Base-by-base conservation (phyloP, 2,329 filamentous ascomycete genomes). In the Dissoconium aciculare region DNA sequence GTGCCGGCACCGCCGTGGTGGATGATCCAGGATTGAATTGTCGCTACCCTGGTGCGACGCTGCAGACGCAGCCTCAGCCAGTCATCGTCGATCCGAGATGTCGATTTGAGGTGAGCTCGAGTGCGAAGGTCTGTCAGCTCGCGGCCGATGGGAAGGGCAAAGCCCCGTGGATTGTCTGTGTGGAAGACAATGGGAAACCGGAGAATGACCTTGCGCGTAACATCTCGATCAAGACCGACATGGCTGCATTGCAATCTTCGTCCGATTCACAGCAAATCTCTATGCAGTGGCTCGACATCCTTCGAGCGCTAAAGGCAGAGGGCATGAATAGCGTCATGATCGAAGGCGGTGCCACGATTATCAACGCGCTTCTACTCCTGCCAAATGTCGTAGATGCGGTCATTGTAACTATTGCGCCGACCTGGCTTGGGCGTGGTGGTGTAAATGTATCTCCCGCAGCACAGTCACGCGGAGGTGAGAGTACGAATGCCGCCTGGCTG, bases 11-110 rank as follows among this genome's bases (percentile, higher is more conserved):
- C 1, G 80, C 83, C 5, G 62, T 82, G 15, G 78, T 81, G 12
- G 87, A 95, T 53, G 71, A 93, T 49, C 87, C 87, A 2, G 74
- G 73, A 2, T 62, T 95, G 31, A 94, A 92, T 53, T 89, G 80
- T 50, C 74, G 85, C 11, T 72, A 69, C 39, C 69, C 66, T 15
- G 63, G 63, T 5, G 47, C 62, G 26, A 60, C 59, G 3, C 50
- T 68, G 24, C 54, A 57, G 35, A 59, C 61, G 32, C 83, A 93
- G 50, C 85, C 87, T 5, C 67, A 78, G 19, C 87, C 87, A 2
- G 66, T 95, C 17, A 63, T 95, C 14, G 58, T 94, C 23, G 87
- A 95, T 54, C 82, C 84, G 3, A 63, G 61, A 25, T 70, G 69
- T n/a, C 66, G 83, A 31, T 92, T 84, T 81, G 57, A 66, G 5